Percentiles rank a stretch among this genome's conserved stretches.
These are phyloP conservation scores for Breynia disticha DNA, from an alignment of 441 rosid genomes.

Conservation along the genomic window DNA sequence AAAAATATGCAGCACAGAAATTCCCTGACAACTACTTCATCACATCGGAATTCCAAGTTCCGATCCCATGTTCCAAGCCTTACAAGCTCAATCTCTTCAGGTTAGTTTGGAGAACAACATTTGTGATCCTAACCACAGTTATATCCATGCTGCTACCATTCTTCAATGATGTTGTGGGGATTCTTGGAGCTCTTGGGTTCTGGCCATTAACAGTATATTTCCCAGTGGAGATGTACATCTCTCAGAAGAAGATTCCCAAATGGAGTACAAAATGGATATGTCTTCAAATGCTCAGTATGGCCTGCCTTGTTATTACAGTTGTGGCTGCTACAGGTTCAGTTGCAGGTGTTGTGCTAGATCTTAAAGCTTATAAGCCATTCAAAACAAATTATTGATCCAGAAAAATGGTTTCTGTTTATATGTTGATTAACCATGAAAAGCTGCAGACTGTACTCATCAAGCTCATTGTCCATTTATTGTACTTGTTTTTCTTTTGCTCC, in stretches of 20 bases:
- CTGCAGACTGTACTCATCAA: not conserved
- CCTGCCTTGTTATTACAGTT: slow-evolving; percentile 38
- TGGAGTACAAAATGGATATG: slow-evolving; percentile 54
- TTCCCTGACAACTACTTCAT: slow-evolving; percentile 39
- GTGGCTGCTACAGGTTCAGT: slow-evolving; percentile 55
- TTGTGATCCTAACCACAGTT: slow-evolving; percentile 46
- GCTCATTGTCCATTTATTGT: not conserved
- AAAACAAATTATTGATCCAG: slow-evolving; percentile 16
- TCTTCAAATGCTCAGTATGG: slow-evolving; percentile 42
- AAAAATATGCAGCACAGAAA: slow-evolving; percentile 24
- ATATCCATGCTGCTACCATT: slow-evolving; percentile 64
- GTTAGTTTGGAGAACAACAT: slow-evolving; percentile 50
- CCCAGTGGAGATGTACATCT: slow-evolving; percentile 60
- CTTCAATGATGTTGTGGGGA: slow-evolving; percentile 54
- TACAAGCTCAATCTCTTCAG: slow-evolving; percentile 45
- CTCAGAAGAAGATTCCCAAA: slow-evolving; percentile 39
- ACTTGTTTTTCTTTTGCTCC: not conserved
- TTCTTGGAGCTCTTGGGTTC: slow-evolving; percentile 59
- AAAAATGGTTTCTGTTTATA: not conserved
- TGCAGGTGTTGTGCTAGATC: slow-evolving; percentile 44
- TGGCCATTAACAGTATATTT: slow-evolving; percentile 65
- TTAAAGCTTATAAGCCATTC: slow-evolving; percentile 53
- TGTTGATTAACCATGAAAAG: not conserved
- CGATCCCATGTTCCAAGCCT: slow-evolving; percentile 26
- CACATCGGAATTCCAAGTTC: slow-evolving; percentile 33